Percentiles rank a stretch among this genome's conserved stretches.
Conservation (phyloP, 495 filamentous ascomycete species). For the Thermothielavioides terrestris region DNA sequence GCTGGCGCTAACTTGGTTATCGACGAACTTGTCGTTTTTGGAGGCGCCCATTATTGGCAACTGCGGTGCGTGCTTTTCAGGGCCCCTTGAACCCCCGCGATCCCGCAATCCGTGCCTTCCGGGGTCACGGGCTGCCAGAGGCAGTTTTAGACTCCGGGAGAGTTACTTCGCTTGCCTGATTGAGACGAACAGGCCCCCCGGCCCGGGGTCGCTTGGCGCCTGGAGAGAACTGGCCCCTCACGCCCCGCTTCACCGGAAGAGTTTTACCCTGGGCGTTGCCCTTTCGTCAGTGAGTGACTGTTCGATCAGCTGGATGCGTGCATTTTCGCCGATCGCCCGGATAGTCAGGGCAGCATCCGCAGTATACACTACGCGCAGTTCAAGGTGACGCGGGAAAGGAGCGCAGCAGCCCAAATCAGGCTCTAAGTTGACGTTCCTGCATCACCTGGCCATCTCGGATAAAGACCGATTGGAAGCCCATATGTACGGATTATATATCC, state of each 20-base stretch:
- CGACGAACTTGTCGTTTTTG: no score
- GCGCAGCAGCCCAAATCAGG: neutral
- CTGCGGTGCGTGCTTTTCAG: constrained; percentile 1
- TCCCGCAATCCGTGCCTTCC: no score
- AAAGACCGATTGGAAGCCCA: neutral
- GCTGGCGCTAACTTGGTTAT: neutral
- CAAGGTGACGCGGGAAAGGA: neutral
- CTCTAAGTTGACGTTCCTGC: constrained; percentile 4
- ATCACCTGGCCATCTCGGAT: neutral
- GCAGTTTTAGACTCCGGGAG: no score
- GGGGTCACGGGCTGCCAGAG: no score
- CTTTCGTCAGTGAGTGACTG: neutral
- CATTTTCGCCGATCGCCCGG: neutral
- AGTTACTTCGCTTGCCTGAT: no score
- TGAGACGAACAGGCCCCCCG: no score
- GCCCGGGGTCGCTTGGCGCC: no score
- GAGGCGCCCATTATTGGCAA: no score
- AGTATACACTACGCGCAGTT: neutral
- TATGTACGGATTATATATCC: constrained; percentile 1
- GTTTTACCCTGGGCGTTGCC: constrained; percentile 16
- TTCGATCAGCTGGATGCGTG: neutral
- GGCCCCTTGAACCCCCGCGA: no score
- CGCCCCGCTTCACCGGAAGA: constrained; percentile 12
- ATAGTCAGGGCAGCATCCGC: neutral
- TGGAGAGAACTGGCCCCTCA: neutral